Percentiles rank a stretch among this genome's conserved stretches.
These are phyloP conservation scores for Chlorencoelia australis DNA, from an alignment of 2,329 filamentous ascomycete species.

Conservation along the genomic window DNA sequence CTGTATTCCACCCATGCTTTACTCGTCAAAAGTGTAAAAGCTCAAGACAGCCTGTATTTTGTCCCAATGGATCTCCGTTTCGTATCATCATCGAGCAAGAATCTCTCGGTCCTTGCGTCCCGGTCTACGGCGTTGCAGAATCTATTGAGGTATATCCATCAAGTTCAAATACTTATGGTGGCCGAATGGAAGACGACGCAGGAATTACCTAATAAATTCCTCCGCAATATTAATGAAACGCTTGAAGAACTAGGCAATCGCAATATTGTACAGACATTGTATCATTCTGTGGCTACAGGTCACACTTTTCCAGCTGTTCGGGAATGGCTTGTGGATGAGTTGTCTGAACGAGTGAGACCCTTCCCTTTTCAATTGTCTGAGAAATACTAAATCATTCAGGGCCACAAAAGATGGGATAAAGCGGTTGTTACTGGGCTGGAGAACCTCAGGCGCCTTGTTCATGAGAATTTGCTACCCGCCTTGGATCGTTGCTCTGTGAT, in stretches of 20 bases:
- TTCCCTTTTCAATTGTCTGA: background rate
- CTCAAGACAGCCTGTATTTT: slow-evolving; percentile 41
- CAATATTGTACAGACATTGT: slow-evolving; percentile 64
- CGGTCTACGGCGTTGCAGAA: slow-evolving; percentile 85
- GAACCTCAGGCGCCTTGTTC: slow-evolving; percentile 64
- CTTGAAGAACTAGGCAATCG: slow-evolving; percentile 55
- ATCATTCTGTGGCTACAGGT: slow-evolving; percentile 76
- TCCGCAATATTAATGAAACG: slow-evolving; percentile 67
- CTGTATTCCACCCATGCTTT: slow-evolving; percentile 68
- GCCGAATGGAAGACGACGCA: slow-evolving; percentile 76
- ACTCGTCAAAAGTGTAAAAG: slow-evolving; percentile 41
- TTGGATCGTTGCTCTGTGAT: slow-evolving; percentile 76
- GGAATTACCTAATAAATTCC: slow-evolving; percentile 68
- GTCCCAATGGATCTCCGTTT: slow-evolving; percentile 77
- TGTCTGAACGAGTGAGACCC: slow-evolving; percentile 61
- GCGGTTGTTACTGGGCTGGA: slow-evolving; percentile 69
- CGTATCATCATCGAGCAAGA: slow-evolving; percentile 65
- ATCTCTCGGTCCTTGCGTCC: slow-evolving; percentile 73
- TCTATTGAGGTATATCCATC: slow-evolving; percentile 71
- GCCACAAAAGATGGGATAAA: slow-evolving; percentile 93
- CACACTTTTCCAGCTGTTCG: slow-evolving; percentile 65
- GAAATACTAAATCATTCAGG: slow-evolving; percentile 37
- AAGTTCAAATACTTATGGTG: slow-evolving; percentile 68
- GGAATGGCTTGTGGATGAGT: slow-evolving; percentile 81
- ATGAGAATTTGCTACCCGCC: slow-evolving; percentile 82